These are phyloP conservation scores for Botrytis paeoniae DNA, from an alignment of 2,329 filamentous ascomycete genomes.

Conservation along the genomic window DNA sequence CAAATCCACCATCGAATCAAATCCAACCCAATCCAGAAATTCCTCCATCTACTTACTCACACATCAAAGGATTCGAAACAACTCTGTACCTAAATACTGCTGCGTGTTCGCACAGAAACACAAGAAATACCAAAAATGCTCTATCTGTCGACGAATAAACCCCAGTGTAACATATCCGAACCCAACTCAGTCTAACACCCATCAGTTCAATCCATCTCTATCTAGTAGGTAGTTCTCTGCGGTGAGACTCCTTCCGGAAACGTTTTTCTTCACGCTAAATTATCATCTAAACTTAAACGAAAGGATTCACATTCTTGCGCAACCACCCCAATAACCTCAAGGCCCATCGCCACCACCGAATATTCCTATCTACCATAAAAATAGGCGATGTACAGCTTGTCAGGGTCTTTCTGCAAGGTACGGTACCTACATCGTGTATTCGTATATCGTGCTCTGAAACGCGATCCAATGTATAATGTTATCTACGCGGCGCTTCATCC, in stretches of 20 bases:
- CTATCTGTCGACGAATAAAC: not conserved
- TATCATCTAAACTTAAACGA: constrained; percentile 1
- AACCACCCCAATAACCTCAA: not conserved
- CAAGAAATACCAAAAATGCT: not conserved
- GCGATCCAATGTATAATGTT: not conserved
- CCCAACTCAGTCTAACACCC: not conserved
- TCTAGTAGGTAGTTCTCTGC: not conserved
- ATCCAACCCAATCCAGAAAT: not conserved
- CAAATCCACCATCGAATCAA: not conserved
- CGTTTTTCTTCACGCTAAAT: not conserved
- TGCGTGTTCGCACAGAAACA: not conserved
- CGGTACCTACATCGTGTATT: not conserved
- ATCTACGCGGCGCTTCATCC: not conserved
- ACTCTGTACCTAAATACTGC: not conserved
- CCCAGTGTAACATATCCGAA: not conserved
- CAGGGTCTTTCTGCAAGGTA: not conserved
- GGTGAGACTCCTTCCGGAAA: constrained; percentile 15
- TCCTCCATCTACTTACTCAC: not conserved
- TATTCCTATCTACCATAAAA: not conserved
- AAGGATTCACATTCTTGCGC: constrained; percentile 1
- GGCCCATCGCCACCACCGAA: constrained; percentile 1
- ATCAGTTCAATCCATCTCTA: not conserved
- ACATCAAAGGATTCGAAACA: constrained; percentile 15
- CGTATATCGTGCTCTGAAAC: not conserved
- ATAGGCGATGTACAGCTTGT: not conserved